These are phyloP conservation scores for Pseudogymnoascus sp. DNA, from an alignment of 2,329 filamentous ascomycete species.

Conservation along the genomic window DNA sequence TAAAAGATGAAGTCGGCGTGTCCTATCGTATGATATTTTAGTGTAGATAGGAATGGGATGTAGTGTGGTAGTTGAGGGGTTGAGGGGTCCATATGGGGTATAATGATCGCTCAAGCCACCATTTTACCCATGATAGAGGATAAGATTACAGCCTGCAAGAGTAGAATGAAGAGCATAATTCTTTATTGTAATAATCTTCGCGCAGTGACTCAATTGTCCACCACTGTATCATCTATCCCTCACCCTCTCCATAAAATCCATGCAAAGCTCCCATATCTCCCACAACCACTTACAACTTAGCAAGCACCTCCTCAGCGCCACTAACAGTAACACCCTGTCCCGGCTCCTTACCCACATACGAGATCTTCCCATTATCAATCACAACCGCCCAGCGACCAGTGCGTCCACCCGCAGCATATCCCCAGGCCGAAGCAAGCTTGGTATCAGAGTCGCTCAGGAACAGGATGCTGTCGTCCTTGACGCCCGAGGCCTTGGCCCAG, in stretches of 20 bases:
- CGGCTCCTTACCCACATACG: constrained; percentile 57
- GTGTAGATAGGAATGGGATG: not conserved
- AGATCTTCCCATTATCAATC: constrained; percentile 60
- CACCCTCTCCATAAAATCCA: not conserved
- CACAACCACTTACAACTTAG: not conserved
- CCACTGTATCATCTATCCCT: not conserved
- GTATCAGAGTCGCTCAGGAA: constrained; percentile 59
- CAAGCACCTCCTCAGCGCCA: constrained; percentile 27
- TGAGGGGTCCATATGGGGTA: not conserved
- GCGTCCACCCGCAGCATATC: constrained; percentile 54
- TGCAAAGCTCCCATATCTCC: not conserved
- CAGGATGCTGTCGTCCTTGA: constrained; percentile 56
- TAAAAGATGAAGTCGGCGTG: not conserved
- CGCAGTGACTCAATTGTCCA: not conserved
- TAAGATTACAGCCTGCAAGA: not conserved
- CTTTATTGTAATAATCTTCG: not conserved
- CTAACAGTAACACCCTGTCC: constrained; percentile 24
- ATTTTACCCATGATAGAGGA: not conserved
- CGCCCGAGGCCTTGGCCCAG: constrained; percentile 63
- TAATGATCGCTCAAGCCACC: not conserved
- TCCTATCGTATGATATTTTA: not conserved
- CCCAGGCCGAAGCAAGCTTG: constrained; percentile 57
- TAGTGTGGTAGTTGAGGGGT: not conserved
- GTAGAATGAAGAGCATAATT: not conserved
- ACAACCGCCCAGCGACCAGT: constrained; percentile 60